Percentiles rank a stretch among this genome's conserved stretches.
These are phyloP conservation scores for Conticribra guillardii DNA, from an alignment of 108 stramenopile genomes.

Conservation along the genomic window DNA sequence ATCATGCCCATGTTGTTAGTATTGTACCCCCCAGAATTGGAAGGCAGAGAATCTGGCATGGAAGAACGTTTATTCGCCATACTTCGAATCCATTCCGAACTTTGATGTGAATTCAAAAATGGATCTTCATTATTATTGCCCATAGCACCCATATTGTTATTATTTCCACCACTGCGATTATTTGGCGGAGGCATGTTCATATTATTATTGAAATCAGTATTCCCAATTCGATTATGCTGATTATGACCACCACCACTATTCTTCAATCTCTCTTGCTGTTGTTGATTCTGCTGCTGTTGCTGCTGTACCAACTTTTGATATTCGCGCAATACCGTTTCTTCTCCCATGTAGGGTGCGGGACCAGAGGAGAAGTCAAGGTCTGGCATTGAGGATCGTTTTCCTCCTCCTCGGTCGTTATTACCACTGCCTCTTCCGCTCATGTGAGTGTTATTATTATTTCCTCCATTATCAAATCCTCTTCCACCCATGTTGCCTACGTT, in stretches of 20 bases:
- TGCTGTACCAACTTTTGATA: conserved; percentile 49
- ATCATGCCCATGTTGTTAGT: too few species aligned
- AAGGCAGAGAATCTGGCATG: neutral
- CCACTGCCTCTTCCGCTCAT: too few species aligned
- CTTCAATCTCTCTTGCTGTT: neutral
- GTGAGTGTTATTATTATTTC: conserved; percentile 25
- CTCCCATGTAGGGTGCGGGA: conserved; percentile 42
- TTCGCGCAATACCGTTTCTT: conserved; percentile 36
- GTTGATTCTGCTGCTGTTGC: conserved; percentile 34
- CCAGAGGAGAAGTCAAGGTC: neutral
- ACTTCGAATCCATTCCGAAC: conserved; percentile 16
- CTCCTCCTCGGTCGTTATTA: conserved; percentile 13
- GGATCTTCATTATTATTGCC: too few species aligned
- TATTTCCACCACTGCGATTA: conserved; percentile 1
- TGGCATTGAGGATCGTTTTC: neutral
- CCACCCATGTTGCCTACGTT: neutral
- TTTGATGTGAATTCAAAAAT: too few species aligned
- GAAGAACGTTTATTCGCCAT: neutral
- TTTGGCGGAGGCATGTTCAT: conserved; percentile 6
- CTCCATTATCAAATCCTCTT: conserved; percentile 1
- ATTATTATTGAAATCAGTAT: too few species aligned
- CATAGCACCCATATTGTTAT: too few species aligned
- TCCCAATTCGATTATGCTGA: conserved; percentile 16
- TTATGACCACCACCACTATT: neutral
- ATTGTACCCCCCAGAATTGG: too few species aligned